A percentile compares a stretch with the other conserved stretches of the same genome.
Conservation (phyloP, 2,329 filamentous ascomycete species). For the Xylaria sp. region DNA sequence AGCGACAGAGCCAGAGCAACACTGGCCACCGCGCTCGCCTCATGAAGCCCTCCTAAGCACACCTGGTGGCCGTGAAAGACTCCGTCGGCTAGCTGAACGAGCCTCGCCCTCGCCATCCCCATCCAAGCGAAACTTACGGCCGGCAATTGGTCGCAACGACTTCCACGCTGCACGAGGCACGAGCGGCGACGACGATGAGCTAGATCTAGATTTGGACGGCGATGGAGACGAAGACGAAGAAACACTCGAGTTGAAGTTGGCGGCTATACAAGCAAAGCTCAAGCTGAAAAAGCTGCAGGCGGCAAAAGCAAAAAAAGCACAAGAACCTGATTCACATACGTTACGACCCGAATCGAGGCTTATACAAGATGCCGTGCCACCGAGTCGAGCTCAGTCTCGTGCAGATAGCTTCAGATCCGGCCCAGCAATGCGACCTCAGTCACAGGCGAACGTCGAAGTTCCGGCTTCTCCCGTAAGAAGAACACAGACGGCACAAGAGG, state of each 20-base stretch:
- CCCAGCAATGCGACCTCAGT: slow-evolving; percentile 34
- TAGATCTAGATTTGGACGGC: slow-evolving; percentile 47
- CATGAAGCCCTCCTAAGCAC: slow-evolving; percentile 69
- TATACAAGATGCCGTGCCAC: slow-evolving; percentile 28
- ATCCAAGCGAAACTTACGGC: slow-evolving; percentile 50
- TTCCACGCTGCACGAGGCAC: slow-evolving; percentile 24
- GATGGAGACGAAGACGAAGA: slow-evolving; percentile 80
- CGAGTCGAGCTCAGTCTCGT: slow-evolving; percentile 32
- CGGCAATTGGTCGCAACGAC: slow-evolving; percentile 40
- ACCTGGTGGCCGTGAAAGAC: slow-evolving; percentile 78
- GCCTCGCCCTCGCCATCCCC: slow-evolving; percentile 74
- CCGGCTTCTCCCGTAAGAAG: slow-evolving; percentile 75
- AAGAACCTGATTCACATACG: slow-evolving; percentile 23
- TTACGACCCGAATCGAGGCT: slow-evolving; percentile 24
- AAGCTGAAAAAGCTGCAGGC: slow-evolving; percentile 87
- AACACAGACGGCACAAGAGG: slow-evolving; percentile 55
- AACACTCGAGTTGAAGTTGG: slow-evolving; percentile 81
- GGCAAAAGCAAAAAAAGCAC: slow-evolving; percentile 51
- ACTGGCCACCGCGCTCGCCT: slow-evolving; percentile 72
- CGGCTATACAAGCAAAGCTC: slow-evolving; percentile 86
- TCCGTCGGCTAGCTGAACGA: slow-evolving; percentile 70
- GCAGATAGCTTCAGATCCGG: slow-evolving; percentile 23
- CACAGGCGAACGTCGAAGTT: slow-evolving; percentile 66
- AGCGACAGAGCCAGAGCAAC: slow-evolving; percentile 51
- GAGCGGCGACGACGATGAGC: slow-evolving; percentile 35